Base-by-base conservation (phyloP, 2,329 filamentous ascomycete genomes). In the Pseudogymnoascus sp. region DNA sequence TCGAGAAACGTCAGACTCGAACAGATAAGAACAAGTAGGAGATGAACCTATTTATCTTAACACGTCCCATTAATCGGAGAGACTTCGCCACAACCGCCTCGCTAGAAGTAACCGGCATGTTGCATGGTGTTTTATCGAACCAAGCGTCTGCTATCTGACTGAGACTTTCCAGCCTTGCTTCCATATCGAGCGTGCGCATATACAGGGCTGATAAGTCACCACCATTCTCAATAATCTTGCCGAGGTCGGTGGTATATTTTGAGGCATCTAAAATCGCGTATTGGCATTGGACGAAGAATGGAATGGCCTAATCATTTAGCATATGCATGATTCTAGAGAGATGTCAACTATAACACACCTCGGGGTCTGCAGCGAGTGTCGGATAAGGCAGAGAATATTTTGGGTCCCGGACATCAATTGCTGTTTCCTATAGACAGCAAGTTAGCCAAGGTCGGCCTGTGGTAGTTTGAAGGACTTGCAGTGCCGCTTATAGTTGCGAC, bases 401-500 rank as follows among this genome's bases (percentile, higher is more conserved):
- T 3, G 77, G 74, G 13, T 77, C 75, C 21, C 79, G 77, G 1
- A 78, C 70, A 1, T 78, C 73, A 63, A 81, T 79, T 6, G 77
- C 75, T 3, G 79, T 77, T 41, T 76, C 71, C 78, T 81, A 62
- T 5, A 43, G 69, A 51, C 66, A 65, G 43, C 28, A 39, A 8
- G 51, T 64, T 54, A 34, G 54, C 61, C 8, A 54, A 10, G 8
- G 7, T 11, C 19, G 21, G 16, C 14, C 61, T 19, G 3, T 13
- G 21, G 21, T 37, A n/a, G 7, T 7, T 61, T 25, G 23, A 23
- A 34, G 11, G 28, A 67, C 74, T 66, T 75, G 80, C 79, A 66
- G 76, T 77, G 63, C 79, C 81, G 71, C 78, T 81, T 21, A 83
- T 79, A 62, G 83, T 81, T 1, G 79, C 77, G 10, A 76, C 78